Base-by-base conservation (phyloP, 1,139 yeast genomes). In the Waltiozyma sp. region DNA sequence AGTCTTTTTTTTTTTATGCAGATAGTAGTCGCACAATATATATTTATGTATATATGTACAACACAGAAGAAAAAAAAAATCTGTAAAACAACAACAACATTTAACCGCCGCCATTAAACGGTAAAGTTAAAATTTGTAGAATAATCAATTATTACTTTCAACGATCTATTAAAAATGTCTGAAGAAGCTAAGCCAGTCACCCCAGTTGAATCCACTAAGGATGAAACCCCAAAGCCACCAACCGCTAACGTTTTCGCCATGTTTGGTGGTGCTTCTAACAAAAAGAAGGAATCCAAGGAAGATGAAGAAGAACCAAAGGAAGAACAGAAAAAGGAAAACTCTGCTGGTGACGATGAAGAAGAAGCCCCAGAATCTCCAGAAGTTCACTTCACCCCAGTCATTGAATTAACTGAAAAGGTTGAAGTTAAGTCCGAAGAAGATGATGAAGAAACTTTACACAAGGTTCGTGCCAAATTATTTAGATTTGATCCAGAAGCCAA, bases 361-460 rank as follows among this genome's bases (percentile, higher is more conserved):
- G 95, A 80, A 45, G 93, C 75, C 21, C 91, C 84, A 59, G 96
- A 86, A 64, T 86, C 87, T 51, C 89, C 87, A 48, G 97, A 91
- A 57, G 93, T 91, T 48, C 96, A 91, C 65, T 93, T 91, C 58
- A 96, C 91, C 69, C 98, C 98, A 44, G 72, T 91, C 54, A 96
- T 91, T 49, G 86, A 85, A 66, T 78, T 91, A 57, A 31, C 34
- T 31, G 96, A 89, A 69, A 84, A 85, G 65, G 97, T 91, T 43
- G 97, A 91, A 28, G 95, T 89, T 53, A 89, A 88, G 72, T 89
- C 97, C 57, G 86, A 88, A 67, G 98, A 91, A 69, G 98, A 91
- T 68, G 77, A 88, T 51, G 98, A 91, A 70, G 95, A 87, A 49
- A 89, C 83, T 28, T 65, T 84, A 53, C 84, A 71, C 70, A 91